Evolutionary conservation across 768 basidiomycete genomes (phyloP).

Genomic region (Hericium rajendrae): DNA sequence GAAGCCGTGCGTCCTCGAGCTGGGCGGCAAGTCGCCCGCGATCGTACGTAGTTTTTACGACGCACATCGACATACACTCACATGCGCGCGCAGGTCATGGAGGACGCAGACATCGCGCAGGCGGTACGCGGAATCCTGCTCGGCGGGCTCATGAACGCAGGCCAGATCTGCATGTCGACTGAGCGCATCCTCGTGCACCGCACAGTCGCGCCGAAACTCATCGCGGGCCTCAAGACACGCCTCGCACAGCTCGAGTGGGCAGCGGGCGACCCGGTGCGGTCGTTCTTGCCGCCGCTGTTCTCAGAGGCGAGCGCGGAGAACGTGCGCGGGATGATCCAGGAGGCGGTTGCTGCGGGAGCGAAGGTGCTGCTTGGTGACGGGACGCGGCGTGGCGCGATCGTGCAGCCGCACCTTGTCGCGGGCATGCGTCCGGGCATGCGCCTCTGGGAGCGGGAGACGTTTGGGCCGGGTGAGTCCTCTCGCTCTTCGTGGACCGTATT

Average conservation of each 20-base stretch:
- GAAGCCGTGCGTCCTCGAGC: conserved; percentile 46
- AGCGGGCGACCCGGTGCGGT: conserved; percentile 22
- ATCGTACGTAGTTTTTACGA: conserved; percentile 27
- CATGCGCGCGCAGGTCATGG: conserved; percentile 28
- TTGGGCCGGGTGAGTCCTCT: conserved; percentile 39
- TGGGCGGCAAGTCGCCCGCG: conserved; percentile 45
- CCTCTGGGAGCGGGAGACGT: conserved; percentile 50
- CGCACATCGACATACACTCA: neutral
- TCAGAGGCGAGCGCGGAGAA: conserved; percentile 34
- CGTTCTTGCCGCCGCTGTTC: conserved; percentile 32
- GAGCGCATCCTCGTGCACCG: conserved; percentile 48
- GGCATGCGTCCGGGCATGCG: conserved; percentile 41
- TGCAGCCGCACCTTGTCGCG: conserved; percentile 41
- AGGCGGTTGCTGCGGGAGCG: conserved; percentile 36
- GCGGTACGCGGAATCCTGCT: conserved; percentile 40
- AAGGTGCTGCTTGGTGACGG: conserved; percentile 36
- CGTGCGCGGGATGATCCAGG: conserved; percentile 32
- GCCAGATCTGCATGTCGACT: conserved; percentile 51
- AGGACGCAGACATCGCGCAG: conserved; percentile 42
- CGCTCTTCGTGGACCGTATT: neutral
- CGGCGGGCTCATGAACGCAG: conserved; percentile 38
- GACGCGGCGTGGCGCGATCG: conserved; percentile 26
- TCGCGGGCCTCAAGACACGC: conserved; percentile 27
- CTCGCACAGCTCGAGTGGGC: conserved; percentile 24
- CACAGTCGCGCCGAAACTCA: conserved; percentile 26